phyloP scores from a whole-genome alignment of 2,329 filamentous ascomycete genomes.

The Xylariaceae sp. region DNA sequence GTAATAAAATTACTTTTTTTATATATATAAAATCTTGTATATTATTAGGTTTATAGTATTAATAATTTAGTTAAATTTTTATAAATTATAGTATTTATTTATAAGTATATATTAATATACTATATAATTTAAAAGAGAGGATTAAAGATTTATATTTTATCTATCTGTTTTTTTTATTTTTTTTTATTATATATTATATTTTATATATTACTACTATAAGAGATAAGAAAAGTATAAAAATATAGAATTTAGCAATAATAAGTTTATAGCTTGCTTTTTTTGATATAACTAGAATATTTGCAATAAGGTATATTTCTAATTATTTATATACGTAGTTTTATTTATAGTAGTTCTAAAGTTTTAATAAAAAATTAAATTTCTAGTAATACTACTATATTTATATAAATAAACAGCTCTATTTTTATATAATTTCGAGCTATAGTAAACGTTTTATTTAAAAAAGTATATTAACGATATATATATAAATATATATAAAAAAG shows the following conservation, averaged over 20 bases:
- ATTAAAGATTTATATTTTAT: not conserved
- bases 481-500: too few relatives aligned
- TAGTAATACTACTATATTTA: too few relatives aligned
- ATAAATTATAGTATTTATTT: not conserved
- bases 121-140: not conserved
- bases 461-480: too few relatives aligned
- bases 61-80: not conserved
- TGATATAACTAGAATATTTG: not conserved
- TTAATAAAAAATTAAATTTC: too few relatives aligned
- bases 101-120: not conserved
- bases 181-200: too few relatives aligned
- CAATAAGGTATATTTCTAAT: not conserved
- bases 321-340: not conserved
- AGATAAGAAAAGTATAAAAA: not conserved
- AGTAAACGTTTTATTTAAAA: too few relatives aligned
- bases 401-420: too few relatives aligned
- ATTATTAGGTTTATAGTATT: too few relatives aligned
- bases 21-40: too few relatives aligned
- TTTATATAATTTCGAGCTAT: too few relatives aligned
- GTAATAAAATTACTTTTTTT: too few relatives aligned
- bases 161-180: not conserved
- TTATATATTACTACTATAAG: too few relatives aligned
- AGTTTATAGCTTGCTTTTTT: not conserved
- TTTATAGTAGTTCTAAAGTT: not conserved
- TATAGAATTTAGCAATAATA: not conserved